Conservation (phyloP, 164 flowering plant genomes). For the Macadamia tetraphylla region DNA sequence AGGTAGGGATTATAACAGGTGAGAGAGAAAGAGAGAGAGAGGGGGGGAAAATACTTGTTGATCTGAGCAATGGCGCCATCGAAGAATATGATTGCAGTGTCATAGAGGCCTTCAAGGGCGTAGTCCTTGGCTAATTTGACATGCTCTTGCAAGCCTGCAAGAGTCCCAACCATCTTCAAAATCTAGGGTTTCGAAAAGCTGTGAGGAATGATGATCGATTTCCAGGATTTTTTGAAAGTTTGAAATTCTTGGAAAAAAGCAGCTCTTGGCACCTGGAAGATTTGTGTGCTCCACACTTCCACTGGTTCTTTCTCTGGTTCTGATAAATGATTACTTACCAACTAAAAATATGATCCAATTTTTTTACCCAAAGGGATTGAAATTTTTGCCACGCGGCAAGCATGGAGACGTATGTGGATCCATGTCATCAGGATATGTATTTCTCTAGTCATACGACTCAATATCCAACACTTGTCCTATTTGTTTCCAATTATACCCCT, state of each 20-base stretch:
- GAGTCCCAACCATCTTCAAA: constrained; percentile 48
- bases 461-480: no score
- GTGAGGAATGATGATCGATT: no score
- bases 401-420: no score
- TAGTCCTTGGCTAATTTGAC: constrained; percentile 90
- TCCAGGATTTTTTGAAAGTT: neutral
- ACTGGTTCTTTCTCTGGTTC: neutral
- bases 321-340: no score
- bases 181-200: constrained; percentile 6
- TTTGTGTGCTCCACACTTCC: no score
- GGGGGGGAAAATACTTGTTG: constrained; percentile 56
- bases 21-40: neutral
- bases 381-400: no score
- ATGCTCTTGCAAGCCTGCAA: constrained; percentile 84
- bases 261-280: neutral
- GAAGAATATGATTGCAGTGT: constrained; percentile 91
- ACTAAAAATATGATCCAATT: no score
- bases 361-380: no score
- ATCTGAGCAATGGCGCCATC: constrained; percentile 99
- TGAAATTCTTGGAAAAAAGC: neutral
- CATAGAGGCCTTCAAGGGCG: constrained; percentile 89
- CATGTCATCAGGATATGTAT: no score
- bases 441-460: no score
- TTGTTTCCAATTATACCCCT: no score
- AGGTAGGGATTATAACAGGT: neutral